Evolutionary conservation across 306 rosid species (phyloP).

Genomic region (Betula pendula): DNA sequence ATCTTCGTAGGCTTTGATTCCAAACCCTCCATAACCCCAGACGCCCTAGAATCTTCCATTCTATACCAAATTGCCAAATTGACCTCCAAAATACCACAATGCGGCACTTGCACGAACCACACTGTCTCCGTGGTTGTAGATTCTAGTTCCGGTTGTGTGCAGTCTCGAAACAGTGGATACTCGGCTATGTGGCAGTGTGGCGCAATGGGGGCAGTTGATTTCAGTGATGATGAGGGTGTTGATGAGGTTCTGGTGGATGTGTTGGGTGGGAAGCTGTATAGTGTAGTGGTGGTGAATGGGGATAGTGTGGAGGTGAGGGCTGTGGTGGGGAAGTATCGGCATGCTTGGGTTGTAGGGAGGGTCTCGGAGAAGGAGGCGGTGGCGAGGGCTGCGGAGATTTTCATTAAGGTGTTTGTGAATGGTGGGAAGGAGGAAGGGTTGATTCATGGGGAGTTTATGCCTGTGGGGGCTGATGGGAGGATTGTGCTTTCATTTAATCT

Average conservation of each 20-base stretch:
- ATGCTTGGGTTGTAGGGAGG: conserved; percentile 71
- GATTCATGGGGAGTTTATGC: conserved; percentile 90
- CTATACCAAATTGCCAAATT: conserved; percentile 42
- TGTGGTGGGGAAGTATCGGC: conserved; percentile 80
- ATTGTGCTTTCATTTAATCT: conserved; percentile 87
- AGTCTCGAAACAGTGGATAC: conserved; percentile 14
- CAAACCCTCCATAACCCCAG: conserved; percentile 9
- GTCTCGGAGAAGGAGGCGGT: conserved; percentile 55
- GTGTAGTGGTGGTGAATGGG: conserved; percentile 66
- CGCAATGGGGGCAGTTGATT: conserved; percentile 34
- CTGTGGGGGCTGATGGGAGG: conserved; percentile 91
- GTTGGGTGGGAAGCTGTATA: conserved; percentile 53
- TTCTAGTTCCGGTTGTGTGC: conserved; percentile 37
- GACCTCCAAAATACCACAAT: conserved; percentile 36
- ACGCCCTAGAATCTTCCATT: conserved; percentile 42
- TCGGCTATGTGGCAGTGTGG: conserved; percentile 42
- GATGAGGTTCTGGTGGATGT: conserved; percentile 61
- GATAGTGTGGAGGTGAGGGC: conserved; percentile 49
- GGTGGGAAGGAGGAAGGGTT: conserved; percentile 79
- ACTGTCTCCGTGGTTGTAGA: conserved; percentile 46
- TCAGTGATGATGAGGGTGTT: conserved; percentile 45
- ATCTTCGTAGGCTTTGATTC: conserved; percentile 66
- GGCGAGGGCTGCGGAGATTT: conserved; percentile 63
- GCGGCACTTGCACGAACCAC: conserved; percentile 57
- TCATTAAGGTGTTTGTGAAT: conserved; percentile 77